Evolutionary conservation across 805 yeast species (phyloP).

Genomic region (Sugiyamaella floridensis): DNA sequence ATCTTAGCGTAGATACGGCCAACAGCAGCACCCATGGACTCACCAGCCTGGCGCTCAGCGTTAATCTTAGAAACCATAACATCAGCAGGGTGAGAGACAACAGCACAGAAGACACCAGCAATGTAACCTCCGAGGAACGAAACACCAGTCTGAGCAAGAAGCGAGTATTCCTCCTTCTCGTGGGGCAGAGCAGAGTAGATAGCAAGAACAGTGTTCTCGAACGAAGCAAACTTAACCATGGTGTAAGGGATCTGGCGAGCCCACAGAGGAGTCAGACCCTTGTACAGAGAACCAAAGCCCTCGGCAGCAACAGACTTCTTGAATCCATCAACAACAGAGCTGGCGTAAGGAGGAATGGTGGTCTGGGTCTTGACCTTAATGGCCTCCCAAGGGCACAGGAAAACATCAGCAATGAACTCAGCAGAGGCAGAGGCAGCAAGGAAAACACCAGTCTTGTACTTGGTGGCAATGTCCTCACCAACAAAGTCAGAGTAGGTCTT

Average conservation of each 20-base stretch:
- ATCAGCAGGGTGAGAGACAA: slow-evolving; percentile 98
- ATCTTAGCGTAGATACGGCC: slow-evolving; percentile 69
- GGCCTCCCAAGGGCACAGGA: slow-evolving; percentile 91
- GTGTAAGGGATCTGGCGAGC: slow-evolving; percentile 97
- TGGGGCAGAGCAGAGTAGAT: slow-evolving; percentile 71
- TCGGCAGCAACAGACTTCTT: slow-evolving; percentile 56
- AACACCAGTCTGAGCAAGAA: slow-evolving; percentile 83
- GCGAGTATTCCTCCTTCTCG: slow-evolving; percentile 62
- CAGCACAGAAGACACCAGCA: slow-evolving; percentile 95
- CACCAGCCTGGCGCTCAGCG: slow-evolving; percentile 58
- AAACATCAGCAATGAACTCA: slow-evolving; percentile 84
- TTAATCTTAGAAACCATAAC: slow-evolving; percentile 94
- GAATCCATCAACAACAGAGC: slow-evolving; percentile 58
- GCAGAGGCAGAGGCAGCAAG: slow-evolving; percentile 88
- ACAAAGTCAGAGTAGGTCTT: slow-evolving; percentile 60
- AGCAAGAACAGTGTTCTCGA: slow-evolving; percentile 80
- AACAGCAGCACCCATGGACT: slow-evolving; percentile 60
- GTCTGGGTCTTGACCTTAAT: slow-evolving; percentile 93
- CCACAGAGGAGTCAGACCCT: slow-evolving; percentile 91
- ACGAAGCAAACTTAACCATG: slow-evolving; percentile 92
- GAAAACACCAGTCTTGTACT: slow-evolving; percentile 66
- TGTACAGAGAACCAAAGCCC: slow-evolving; percentile 71
- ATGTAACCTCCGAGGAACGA: slow-evolving; percentile 93
- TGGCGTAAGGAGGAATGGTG: slow-evolving; percentile 78
- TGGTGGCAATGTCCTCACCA: slow-evolving; percentile 54